phyloP scores from a whole-genome alignment of 352 stramenopile species.

The Aphanomyces astaci region DNA sequence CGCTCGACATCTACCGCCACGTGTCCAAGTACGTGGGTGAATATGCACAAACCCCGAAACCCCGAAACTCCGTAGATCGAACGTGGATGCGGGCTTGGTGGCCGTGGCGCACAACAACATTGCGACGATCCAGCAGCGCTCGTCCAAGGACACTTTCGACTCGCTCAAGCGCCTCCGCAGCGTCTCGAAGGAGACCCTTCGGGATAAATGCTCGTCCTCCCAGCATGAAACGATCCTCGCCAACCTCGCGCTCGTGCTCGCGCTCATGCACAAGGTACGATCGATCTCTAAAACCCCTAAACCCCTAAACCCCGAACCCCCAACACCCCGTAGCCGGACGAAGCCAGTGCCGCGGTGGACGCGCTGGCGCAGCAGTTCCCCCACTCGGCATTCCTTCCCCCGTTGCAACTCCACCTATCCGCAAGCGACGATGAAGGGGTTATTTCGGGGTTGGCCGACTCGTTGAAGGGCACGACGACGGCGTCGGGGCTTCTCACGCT shows the following conservation, averaged over 20 bases:
- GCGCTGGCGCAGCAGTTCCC: constrained; percentile 55
- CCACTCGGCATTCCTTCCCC: constrained; percentile 24
- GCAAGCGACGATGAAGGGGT: background rate
- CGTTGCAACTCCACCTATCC: constrained; percentile 2
- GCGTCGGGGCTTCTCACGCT: constrained; percentile 43
- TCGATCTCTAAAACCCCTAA: background rate
- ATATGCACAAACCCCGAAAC: background rate
- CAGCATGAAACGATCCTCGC: constrained; percentile 70
- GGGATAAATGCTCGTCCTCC: constrained; percentile 45
- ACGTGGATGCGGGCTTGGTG: constrained; percentile 42
- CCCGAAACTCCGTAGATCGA: constrained; percentile 34
- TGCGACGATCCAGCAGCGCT: constrained; percentile 67
- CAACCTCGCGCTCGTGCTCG: constrained; percentile 64
- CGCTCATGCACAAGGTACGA: constrained; percentile 63
- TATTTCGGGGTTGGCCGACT: background rate
- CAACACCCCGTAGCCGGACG: constrained; percentile 36
- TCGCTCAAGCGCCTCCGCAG: constrained; percentile 75
- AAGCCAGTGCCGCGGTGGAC: constrained; percentile 47
- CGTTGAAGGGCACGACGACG: constrained; percentile 27
- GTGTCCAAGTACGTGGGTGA: constrained; percentile 65
- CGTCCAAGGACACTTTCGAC: constrained; percentile 70
- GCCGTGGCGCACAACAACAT: constrained; percentile 77
- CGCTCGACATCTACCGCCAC: constrained; percentile 64
- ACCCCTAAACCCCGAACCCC: constrained; percentile 20
- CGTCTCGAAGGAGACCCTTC: constrained; percentile 43